Evolutionary conservation across 371 early-diverging fungal genomes (phyloP).

Genomic region (Apophysomyces sp.): DNA sequence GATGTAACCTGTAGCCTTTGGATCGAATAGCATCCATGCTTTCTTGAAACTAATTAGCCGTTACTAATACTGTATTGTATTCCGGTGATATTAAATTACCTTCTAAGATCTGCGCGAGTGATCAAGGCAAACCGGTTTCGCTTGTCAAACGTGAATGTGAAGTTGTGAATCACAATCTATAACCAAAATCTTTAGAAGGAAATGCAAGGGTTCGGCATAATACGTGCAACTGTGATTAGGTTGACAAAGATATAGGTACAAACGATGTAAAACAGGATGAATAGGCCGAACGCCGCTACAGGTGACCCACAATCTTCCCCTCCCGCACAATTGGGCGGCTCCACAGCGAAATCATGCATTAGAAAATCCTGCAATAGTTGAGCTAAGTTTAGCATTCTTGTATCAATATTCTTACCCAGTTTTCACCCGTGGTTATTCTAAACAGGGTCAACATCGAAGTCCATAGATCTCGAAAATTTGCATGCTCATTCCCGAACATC

Average conservation of each 20-base stretch:
- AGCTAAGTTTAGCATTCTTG: neutral
- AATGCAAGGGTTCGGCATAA: neutral
- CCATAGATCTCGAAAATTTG: conserved; percentile 46
- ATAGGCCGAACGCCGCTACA: conserved; percentile 33
- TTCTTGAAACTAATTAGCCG: conserved; percentile 35
- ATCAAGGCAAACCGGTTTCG: conserved; percentile 47
- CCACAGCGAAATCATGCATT: conserved; percentile 54
- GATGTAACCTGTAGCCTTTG: conserved; percentile 50
- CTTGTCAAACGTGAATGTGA: conserved; percentile 55
- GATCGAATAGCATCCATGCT: conserved; percentile 49
- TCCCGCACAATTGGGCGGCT: conserved; percentile 36
- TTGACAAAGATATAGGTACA: conserved; percentile 58
- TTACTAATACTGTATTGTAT: neutral
- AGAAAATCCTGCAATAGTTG: conserved; percentile 38
- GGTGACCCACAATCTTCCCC: conserved; percentile 51
- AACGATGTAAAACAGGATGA: conserved; percentile 49
- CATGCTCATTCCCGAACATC: conserved; percentile 43
- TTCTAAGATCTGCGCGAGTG: conserved; percentile 48
- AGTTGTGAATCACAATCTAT: conserved; percentile 54
- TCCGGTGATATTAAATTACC: conserved; percentile 18
- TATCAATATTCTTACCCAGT: conserved; percentile 36
- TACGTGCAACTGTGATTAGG: conserved; percentile 50
- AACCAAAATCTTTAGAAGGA: too few species aligned
- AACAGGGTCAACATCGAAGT: conserved; percentile 45
- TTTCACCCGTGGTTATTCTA: conserved; percentile 58